Percentiles rank a stretch among this genome's conserved stretches.
These are phyloP conservation scores for Trametes coccinea DNA, from an alignment of 768 basidiomycete species.

Conservation along the genomic window DNA sequence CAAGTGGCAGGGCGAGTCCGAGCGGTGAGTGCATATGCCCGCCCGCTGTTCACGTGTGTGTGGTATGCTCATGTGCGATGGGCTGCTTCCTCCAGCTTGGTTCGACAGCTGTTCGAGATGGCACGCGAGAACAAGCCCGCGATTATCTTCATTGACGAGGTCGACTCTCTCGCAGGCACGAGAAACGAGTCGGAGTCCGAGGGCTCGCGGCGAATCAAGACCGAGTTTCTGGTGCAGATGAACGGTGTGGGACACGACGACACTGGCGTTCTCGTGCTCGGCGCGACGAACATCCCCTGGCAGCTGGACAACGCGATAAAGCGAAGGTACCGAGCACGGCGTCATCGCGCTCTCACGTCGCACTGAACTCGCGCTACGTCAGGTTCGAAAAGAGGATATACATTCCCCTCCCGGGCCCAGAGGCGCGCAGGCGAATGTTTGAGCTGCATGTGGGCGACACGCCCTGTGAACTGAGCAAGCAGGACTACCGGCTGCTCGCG, in stretches of 20 bases:
- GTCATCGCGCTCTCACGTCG: not conserved
- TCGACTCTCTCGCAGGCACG: slow-evolving; percentile 93
- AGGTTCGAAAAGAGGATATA: slow-evolving; percentile 98
- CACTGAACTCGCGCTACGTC: not conserved
- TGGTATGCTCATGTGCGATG: not conserved
- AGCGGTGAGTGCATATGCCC: slow-evolving; percentile 57
- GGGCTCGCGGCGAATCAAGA: slow-evolving; percentile 96
- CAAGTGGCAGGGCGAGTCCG: slow-evolving; percentile 99
- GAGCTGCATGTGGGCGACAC: slow-evolving; percentile 94
- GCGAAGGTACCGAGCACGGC: slow-evolving; percentile 56
- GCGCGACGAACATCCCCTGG: slow-evolving; percentile 99
- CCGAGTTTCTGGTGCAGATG: slow-evolving; percentile 98
- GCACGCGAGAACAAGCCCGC: slow-evolving; percentile 95
- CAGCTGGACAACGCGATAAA: slow-evolving; percentile 97
- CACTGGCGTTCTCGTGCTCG: slow-evolving; percentile 92
- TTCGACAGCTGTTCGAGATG: slow-evolving; percentile 95
- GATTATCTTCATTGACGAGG: slow-evolving; percentile 99
- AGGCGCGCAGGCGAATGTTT: slow-evolving; percentile 93
- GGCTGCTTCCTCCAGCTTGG: slow-evolving; percentile 55
- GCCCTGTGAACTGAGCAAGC: slow-evolving; percentile 75
- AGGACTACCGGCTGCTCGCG: slow-evolving; percentile 81
- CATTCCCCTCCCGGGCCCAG: slow-evolving; percentile 92
- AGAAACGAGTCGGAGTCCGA: slow-evolving; percentile 97
- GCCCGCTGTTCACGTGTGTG: not conserved
- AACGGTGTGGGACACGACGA: slow-evolving; percentile 98